Base-by-base conservation (phyloP, 352 stramenopile genomes). In the Blastocystis sp. region DNA sequence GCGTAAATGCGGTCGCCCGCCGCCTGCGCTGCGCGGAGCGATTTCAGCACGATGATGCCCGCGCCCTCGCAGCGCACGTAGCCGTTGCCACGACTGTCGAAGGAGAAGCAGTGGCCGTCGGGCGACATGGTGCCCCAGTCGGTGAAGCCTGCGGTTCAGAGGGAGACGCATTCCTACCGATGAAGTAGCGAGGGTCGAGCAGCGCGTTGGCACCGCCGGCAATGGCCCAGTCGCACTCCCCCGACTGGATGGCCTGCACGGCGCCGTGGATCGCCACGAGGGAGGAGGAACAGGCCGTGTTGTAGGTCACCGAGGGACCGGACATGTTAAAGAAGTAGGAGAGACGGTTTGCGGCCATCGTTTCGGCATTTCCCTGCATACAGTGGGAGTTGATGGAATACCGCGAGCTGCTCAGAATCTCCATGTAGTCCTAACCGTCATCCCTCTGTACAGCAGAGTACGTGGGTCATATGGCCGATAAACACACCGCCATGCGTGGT, bases 51-150 rank as follows among this genome's bases (percentile, higher is more conserved):
- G 2, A 88, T 34, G 28, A 88, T 88, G 9, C 64, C 64, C 34
- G 78, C 64, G n/a, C 78, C 78, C 66, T 88, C 78, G 42, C 64
- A 63, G 28, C 78, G 64, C 24, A 88, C 78, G 52, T 88, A 88
- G 10, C 78, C 78, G 45, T 88, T 88, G 40, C 48, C 78, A 19
- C 78, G 57, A 57, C 40, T 65, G 45, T 88, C 78, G 52, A 88
- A 88, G 3, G 64, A 79, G 34, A 88, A 88, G 21, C 21, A 79
- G 52, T 88, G 78, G 48, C 78, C 78, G 45, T 88, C 78, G 9
- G 64, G 64, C 43, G 78, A 88, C 78, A 88, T 88, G 3, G 78
- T 88, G 17, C 78, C 78, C 78, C 78, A 88, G 45, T 88, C 78
- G 10, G 78, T 76, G 34, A 88, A 88, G 9, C 78, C 78, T 82